A percentile compares a stretch with the other conserved stretches of the same genome.
These are phyloP conservation scores for Wickerhamomyces pijperi DNA, from an alignment of 805 yeast genomes.

Conservation along the genomic window DNA sequence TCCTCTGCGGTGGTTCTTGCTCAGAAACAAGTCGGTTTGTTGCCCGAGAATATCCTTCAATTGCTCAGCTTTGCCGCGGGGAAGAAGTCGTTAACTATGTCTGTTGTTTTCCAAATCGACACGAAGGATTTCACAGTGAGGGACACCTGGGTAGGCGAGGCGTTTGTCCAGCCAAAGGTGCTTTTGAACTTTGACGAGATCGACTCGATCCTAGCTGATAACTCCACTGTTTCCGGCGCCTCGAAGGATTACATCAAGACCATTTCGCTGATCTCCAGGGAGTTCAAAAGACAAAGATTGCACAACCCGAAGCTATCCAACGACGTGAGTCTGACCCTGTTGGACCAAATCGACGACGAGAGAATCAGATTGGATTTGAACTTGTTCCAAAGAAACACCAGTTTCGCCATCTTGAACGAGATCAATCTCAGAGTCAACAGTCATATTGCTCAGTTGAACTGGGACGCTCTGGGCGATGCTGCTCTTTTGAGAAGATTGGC, in stretches of 20 bases:
- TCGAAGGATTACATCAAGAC: conserved; percentile 59
- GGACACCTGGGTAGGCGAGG: conserved; percentile 67
- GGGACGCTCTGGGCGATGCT: conserved; percentile 64
- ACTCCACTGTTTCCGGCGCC: conserved; percentile 30
- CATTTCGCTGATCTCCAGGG: conserved; percentile 50
- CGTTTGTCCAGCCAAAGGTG: conserved; percentile 54
- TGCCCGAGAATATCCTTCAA: conserved; percentile 56
- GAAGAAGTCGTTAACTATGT: conserved; percentile 52
- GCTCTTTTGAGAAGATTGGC: conserved; percentile 84
- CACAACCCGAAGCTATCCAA: conserved; percentile 36
- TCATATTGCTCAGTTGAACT: conserved; percentile 73
- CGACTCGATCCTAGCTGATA: conserved; percentile 33
- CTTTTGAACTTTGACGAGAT: conserved; percentile 43
- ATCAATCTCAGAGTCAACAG: conserved; percentile 70
- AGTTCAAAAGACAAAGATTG: conserved; percentile 60
- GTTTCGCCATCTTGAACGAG: conserved; percentile 58
- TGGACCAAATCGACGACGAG: conserved; percentile 82
- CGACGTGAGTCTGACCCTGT: conserved; percentile 42
- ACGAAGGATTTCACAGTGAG: conserved; percentile 59
- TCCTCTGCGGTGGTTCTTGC: conserved; percentile 84
- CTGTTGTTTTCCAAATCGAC: conserved; percentile 75
- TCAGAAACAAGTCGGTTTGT: conserved; percentile 54
- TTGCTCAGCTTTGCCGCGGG: conserved; percentile 50
- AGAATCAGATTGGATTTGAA: conserved; percentile 61
- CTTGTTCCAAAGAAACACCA: conserved; percentile 50